These are phyloP conservation scores for Rutidosis leptorrhynchoides DNA, from an alignment of 129 eudicot genomes.

Conservation along the genomic window DNA sequence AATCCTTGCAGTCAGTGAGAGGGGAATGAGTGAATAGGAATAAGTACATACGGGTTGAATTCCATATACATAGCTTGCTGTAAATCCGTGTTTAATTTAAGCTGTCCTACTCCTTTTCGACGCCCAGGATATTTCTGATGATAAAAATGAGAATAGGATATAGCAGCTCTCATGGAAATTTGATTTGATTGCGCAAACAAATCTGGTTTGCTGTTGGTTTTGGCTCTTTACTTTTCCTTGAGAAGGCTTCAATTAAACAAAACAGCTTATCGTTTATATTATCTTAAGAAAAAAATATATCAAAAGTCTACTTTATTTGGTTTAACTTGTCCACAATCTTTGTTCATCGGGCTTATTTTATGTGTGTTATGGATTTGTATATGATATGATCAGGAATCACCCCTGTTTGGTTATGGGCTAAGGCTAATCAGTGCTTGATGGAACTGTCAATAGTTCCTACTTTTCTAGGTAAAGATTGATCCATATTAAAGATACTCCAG, in stretches of 20 bases:
- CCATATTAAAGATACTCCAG: neutral
- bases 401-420: neutral
- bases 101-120: conserved; percentile 25
- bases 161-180: conserved; percentile 39
- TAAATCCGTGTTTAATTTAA: conserved; percentile 29
- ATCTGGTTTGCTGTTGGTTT: conserved; percentile 46
- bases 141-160: conserved; percentile 44
- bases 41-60: conserved; percentile 48
- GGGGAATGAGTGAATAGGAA: conserved; percentile 54
- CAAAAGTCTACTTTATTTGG: conserved; percentile 18
- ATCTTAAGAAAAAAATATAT: conserved; percentile 27
- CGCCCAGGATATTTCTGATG: conserved; percentile 38
- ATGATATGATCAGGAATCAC: neutral
- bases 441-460: neutral
- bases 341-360: neutral
- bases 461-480: neutral
- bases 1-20: conserved; percentile 33
- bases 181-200: conserved; percentile 39
- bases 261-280: conserved; percentile 38
- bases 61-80: conserved; percentile 33
- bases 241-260: conserved; percentile 25
- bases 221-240: conserved; percentile 20
- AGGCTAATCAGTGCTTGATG: neutral
- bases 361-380: neutral
- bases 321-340: neutral